Evolutionary conservation across 2,329 filamentous ascomycete species (phyloP).

Genomic region (Neofusicoccum kwambonambiense): DNA sequence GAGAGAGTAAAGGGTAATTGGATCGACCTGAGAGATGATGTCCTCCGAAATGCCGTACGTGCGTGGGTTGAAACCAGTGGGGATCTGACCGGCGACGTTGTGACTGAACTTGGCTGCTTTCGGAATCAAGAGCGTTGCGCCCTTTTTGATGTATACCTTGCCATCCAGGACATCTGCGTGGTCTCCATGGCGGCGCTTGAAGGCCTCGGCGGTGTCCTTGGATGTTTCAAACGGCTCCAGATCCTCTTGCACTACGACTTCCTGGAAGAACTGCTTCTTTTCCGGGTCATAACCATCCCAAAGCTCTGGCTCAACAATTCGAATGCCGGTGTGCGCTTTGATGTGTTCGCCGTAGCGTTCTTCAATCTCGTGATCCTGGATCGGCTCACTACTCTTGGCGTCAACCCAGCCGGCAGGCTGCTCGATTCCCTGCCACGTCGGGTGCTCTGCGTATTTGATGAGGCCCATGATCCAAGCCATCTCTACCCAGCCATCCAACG

Average conservation of each 20-base stretch:
- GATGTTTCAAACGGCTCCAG: background rate
- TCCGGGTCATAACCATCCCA: conserved; percentile 27
- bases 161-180: background rate
- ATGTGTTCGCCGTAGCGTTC: conserved; percentile 33
- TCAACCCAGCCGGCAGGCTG: conserved; percentile 32
- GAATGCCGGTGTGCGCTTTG: conserved; percentile 34
- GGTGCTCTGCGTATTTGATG: conserved; percentile 59
- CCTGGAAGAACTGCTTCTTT: conserved; percentile 12
- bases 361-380: conserved; percentile 33
- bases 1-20: conserved; percentile 34
- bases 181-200: background rate
- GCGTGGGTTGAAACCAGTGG: conserved; percentile 36
- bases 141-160: conserved; percentile 29
- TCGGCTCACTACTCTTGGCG: conserved; percentile 24
- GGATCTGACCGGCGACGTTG: conserved; percentile 36
- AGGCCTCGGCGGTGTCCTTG: background rate
- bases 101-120: conserved; percentile 30
- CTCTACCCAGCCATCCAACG: conserved; percentile 81
- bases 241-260: background rate
- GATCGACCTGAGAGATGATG: conserved; percentile 37
- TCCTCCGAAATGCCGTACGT: conserved; percentile 39
- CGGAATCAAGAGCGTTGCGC: conserved; percentile 34
- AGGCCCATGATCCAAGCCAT: conserved; percentile 95
- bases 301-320: conserved; percentile 30
- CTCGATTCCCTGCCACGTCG: conserved; percentile 58